Evolutionary conservation across 371 early-diverging fungal species (phyloP).

Genomic region (Paraphysoderma sedebokerense): DNA sequence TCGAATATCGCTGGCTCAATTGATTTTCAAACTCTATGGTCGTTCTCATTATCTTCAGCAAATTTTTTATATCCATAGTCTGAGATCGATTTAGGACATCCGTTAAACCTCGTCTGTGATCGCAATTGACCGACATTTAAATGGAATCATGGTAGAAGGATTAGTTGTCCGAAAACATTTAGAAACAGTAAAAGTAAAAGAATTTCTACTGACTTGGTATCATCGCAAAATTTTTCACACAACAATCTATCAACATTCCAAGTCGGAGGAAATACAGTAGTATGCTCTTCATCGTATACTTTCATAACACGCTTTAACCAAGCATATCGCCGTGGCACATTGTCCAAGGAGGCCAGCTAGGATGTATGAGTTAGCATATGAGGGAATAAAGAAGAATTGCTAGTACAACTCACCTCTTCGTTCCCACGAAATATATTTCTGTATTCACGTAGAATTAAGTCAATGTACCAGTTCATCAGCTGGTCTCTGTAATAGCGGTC

Average conservation of each 20-base stretch:
- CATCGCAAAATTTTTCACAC: conserved; percentile 56
- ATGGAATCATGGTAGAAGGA: neutral
- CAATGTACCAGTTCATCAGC: conserved; percentile 60
- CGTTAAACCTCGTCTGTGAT: conserved; percentile 11
- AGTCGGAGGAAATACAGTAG: conserved; percentile 49
- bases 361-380: neutral
- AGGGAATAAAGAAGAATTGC: neutral
- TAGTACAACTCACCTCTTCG: conserved; percentile 39
- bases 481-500: conserved; percentile 17
- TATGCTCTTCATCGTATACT: conserved; percentile 68
- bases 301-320: conserved; percentile 77
- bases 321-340: conserved; percentile 76
- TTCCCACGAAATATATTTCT: conserved; percentile 51
- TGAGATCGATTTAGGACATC: conserved; percentile 15
- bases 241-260: conserved; percentile 65
- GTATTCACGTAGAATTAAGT: conserved; percentile 69
- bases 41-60: conserved; percentile 53
- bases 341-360: conserved; percentile 60
- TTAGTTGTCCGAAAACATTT: neutral
- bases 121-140: neutral
- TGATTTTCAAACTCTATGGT: conserved; percentile 83
- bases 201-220: conserved; percentile 31
- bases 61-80: conserved; percentile 39
- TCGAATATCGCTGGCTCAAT: conserved; percentile 41
- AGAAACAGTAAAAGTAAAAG: neutral